Evolutionary conservation across 306 rosid species (phyloP).

Genomic region (Sophora flavescens): DNA sequence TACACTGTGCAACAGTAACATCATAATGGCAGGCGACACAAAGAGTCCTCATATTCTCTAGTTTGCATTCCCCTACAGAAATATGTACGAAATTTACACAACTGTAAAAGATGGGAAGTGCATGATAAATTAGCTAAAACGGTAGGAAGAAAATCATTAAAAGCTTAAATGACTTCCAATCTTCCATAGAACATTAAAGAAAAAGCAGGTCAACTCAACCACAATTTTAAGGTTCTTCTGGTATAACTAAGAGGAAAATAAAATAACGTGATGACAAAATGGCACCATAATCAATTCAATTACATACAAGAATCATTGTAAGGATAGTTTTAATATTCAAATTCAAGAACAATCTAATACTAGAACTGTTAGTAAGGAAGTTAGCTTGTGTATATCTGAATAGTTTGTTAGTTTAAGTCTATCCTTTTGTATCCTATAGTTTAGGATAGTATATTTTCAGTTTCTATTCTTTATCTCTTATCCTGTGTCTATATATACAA

Average conservation of each 20-base stretch:
- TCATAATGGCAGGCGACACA: conserved; percentile 92
- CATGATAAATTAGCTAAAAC: background rate
- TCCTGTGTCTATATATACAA: too few species aligned
- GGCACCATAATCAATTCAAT: too few species aligned
- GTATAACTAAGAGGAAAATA: conserved; percentile 1
- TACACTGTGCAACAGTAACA: conserved; percentile 80
- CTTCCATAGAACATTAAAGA: background rate
- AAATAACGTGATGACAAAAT: background rate
- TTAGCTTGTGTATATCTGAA: too few species aligned
- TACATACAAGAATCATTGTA: too few species aligned
- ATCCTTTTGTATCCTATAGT: too few species aligned
- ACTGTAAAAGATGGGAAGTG: background rate
- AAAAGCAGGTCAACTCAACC: conserved; percentile 9
- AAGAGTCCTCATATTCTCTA: conserved; percentile 93
- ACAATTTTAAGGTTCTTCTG: background rate
- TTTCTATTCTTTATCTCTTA: too few species aligned
- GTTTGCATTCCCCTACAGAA: conserved; percentile 80
- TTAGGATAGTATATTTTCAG: too few species aligned
- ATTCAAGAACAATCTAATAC: too few species aligned
- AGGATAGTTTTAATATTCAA: too few species aligned
- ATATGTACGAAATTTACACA: background rate
- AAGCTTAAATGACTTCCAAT: background rate
- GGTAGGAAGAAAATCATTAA: background rate
- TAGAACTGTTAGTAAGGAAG: too few species aligned
- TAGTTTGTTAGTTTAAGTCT: too few species aligned